A percentile compares a stretch with the other conserved stretches of the same genome.
These are phyloP conservation scores for Amphirosellinia nigrospora DNA, from an alignment of 495 filamentous ascomycete species.

Conservation along the genomic window DNA sequence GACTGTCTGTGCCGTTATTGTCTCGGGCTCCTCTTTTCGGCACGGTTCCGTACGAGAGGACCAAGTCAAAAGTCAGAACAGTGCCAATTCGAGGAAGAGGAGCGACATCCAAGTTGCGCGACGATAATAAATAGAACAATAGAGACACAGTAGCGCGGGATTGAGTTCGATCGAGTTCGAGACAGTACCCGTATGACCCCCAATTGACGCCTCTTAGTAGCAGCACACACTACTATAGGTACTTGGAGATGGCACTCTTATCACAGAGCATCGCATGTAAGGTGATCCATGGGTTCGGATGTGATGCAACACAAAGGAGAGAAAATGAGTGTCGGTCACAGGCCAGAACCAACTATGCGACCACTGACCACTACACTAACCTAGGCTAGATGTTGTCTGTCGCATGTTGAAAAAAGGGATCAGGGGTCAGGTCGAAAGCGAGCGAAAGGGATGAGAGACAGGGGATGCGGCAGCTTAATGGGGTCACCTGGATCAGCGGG, in stretches of 20 bases:
- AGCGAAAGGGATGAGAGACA: constrained; percentile 14
- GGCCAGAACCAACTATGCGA: not conserved
- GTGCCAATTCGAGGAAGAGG: not conserved
- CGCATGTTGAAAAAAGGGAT: not conserved
- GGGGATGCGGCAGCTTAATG: not conserved
- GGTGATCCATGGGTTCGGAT: constrained; percentile 13
- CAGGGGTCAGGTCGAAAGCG: too few relatives aligned
- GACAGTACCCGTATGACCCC: not conserved
- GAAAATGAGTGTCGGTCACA: not conserved
- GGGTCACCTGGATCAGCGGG: constrained; percentile 15
- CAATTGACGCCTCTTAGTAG: not conserved
- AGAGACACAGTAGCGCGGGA: constrained; percentile 1
- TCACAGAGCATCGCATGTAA: not conserved
- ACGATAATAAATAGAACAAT: not conserved
- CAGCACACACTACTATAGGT: not conserved
- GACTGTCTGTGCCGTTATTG: not conserved
- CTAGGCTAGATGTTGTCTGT: too few relatives aligned
- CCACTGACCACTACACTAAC: not conserved
- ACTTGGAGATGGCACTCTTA: not conserved
- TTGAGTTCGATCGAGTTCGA: not conserved
- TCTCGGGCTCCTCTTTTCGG: constrained; percentile 7
- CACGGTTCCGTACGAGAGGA: not conserved
- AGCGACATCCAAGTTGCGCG: not conserved
- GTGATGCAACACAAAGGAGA: not conserved
- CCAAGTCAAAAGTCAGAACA: not conserved